Evolutionary conservation across 2,329 filamentous ascomycete species (phyloP).

Genomic region (Diaporthe sp.): DNA sequence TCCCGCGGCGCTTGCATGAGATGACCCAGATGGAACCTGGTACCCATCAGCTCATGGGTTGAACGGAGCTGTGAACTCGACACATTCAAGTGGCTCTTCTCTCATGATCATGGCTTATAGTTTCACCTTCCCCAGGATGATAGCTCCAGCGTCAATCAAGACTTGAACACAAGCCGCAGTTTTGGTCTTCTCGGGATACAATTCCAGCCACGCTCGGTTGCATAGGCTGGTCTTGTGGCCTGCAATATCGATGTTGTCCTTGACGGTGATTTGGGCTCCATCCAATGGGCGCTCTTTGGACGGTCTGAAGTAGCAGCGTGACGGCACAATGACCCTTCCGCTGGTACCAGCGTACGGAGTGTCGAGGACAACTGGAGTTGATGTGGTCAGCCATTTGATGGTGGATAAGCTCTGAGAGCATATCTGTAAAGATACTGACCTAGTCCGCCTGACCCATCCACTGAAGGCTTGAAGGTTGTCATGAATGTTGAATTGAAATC

Average conservation of each 20-base stretch:
- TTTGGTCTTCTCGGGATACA: conserved; percentile 3
- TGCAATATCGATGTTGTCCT: not conserved
- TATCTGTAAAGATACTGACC: not conserved
- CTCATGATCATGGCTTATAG: not conserved
- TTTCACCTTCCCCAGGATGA: not conserved
- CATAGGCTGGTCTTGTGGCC: conserved; percentile 1
- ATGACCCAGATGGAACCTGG: not conserved
- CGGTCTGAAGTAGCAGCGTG: conserved; percentile 2
- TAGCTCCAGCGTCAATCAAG: not conserved
- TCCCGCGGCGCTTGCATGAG: not conserved
- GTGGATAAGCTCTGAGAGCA: not conserved
- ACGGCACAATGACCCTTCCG: conserved; percentile 6
- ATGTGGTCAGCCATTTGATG: not conserved
- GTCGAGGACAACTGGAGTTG: not conserved
- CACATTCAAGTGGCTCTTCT: not conserved
- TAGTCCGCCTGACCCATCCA: not conserved
- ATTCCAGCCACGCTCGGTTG: conserved; percentile 8
- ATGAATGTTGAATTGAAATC: conserved; percentile 6
- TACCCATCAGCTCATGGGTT: conserved; percentile 9
- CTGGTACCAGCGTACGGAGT: not conserved
- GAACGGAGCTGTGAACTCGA: not conserved
- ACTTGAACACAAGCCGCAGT: not conserved
- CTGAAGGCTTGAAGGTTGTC: not conserved
- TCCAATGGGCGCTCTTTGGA: not conserved
- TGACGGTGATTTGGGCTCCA: not conserved